Percentiles rank a stretch among this genome's conserved stretches.
These are phyloP conservation scores for Penicillium antarcticum DNA, from an alignment of 495 filamentous ascomycete species.

Conservation along the genomic window DNA sequence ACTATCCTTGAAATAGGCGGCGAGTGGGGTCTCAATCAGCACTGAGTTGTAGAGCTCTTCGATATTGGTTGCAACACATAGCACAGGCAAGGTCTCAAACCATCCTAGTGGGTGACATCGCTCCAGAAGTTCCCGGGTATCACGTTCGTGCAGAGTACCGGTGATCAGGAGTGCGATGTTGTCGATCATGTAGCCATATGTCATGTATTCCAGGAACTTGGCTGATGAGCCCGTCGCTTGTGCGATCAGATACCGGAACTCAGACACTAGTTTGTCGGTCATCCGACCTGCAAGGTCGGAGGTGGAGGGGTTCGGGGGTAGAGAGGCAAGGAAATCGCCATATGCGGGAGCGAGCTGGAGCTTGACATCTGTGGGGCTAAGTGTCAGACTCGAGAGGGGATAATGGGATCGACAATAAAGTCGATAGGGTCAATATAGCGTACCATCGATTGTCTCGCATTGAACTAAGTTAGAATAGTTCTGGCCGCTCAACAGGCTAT, in stretches of 20 bases:
- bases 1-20: conserved; percentile 94
- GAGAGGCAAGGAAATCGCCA: conserved; percentile 91
- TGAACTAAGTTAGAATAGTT: conserved; percentile 96
- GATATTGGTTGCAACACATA: conserved; percentile 96
- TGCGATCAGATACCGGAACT: conserved; percentile 93
- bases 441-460: conserved; percentile 98
- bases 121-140: conserved; percentile 92
- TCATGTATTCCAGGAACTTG: conserved; percentile 95
- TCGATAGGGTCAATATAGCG: conserved; percentile 13
- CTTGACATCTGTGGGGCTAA: conserved; percentile 72
- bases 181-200: conserved; percentile 99
- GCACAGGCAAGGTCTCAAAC: conserved; percentile 98
- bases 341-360: conserved; percentile 95
- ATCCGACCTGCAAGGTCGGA: conserved; percentile 91
- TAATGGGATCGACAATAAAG: not conserved
- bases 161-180: conserved; percentile 98
- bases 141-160: conserved; percentile 94
- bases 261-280: conserved; percentile 95
- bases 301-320: conserved; percentile 95
- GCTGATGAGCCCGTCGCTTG: conserved; percentile 87
- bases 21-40: conserved; percentile 91
- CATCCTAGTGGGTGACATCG: conserved; percentile 95
- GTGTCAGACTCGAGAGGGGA: conserved; percentile 7
- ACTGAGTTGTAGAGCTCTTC: conserved; percentile 99
- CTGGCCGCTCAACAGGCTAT: conserved; percentile 81